Evolutionary conservation across 1,284 basidiomycete genomes (phyloP).

Genomic region (Ceratobasidium sp.): DNA sequence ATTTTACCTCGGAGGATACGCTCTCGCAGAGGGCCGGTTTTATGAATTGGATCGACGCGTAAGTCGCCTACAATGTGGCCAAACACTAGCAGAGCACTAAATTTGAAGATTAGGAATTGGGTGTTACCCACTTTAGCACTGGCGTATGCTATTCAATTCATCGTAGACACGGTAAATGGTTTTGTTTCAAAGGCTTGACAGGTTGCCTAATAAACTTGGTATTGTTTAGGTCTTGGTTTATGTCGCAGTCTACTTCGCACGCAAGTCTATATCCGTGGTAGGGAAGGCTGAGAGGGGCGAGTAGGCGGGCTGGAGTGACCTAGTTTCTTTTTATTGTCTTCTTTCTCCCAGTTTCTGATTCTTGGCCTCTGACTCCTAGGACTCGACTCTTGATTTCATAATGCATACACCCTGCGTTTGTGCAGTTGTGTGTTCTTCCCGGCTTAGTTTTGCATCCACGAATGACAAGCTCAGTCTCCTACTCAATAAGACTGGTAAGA

Average conservation of each 20-base stretch:
- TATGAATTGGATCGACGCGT: constrained; percentile 18
- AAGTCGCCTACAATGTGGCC: neutral
- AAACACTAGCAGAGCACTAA: neutral
- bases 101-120: neutral
- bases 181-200: too few species aligned
- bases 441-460: too few species aligned
- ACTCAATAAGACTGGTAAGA: too few species aligned
- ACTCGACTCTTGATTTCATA: too few species aligned
- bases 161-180: neutral
- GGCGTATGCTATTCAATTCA: neutral
- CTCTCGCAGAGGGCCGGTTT: neutral
- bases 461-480: too few species aligned
- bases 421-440: neutral
- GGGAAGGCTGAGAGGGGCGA: neutral
- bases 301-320: neutral
- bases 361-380: too few species aligned
- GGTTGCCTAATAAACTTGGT: neutral
- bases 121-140: neutral
- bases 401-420: too few species aligned
- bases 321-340: too few species aligned
- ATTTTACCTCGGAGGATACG: neutral
- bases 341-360: too few species aligned
- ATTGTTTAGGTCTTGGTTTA: constrained; percentile 4
- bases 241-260: constrained; percentile 5
- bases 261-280: neutral